A percentile compares a stretch with the other conserved stretches of the same genome.
These are phyloP conservation scores for Lepidium sativum DNA, from an alignment of 345 rosid species.

Conservation along the genomic window DNA sequence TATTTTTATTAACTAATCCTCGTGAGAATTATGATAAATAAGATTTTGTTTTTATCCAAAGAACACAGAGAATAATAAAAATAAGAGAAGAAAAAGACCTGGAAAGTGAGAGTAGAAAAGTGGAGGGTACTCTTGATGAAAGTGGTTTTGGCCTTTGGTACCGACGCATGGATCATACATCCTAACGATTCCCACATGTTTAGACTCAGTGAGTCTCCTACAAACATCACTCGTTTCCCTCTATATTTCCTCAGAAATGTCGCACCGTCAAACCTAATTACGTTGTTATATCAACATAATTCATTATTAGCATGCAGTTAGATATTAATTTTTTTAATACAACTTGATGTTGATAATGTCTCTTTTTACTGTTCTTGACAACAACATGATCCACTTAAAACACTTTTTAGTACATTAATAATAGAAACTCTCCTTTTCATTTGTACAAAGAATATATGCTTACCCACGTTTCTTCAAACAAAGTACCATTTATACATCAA, in stretches of 20 bases:
- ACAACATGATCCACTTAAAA: background rate
- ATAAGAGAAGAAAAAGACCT: conserved; percentile 32
- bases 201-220: conserved; percentile 94
- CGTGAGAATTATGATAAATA: conserved; percentile 14
- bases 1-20: conserved; percentile 15
- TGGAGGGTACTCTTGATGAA: conserved; percentile 37
- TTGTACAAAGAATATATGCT: background rate
- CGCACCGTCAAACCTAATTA: conserved; percentile 63
- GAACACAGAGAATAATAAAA: too few relatives aligned
- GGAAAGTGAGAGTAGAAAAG: conserved; percentile 54
- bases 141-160: conserved; percentile 52
- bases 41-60: conserved; percentile 13
- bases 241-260: conserved; percentile 60
- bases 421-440: background rate
- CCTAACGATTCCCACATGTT: conserved; percentile 96
- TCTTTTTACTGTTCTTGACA: background rate
- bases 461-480: background rate
- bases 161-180: conserved; percentile 93
- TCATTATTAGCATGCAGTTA: background rate
- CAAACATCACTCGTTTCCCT: conserved; percentile 94
- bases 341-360: conserved; percentile 2
- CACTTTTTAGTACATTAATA: background rate
- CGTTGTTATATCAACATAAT: background rate
- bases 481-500: background rate
- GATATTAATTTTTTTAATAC: background rate